Evolutionary conservation across 495 filamentous ascomycete species (phyloP).

Genomic region (Aspergillus avenaceus): DNA sequence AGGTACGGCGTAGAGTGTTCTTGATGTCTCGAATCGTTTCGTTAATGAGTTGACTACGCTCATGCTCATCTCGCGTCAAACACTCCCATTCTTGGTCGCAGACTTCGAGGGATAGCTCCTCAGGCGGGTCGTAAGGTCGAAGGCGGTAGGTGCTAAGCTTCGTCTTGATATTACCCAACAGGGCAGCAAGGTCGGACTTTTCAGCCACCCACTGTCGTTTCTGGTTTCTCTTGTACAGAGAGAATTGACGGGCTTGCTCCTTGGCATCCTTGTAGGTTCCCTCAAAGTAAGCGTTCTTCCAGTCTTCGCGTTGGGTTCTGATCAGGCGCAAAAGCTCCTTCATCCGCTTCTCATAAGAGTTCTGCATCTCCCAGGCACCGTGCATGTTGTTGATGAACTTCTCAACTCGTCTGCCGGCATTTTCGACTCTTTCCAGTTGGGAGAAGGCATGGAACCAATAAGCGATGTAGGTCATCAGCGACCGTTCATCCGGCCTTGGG

Average conservation of each 20-base stretch:
- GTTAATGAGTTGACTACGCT: constrained; percentile 87
- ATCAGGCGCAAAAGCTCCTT: constrained; percentile 71
- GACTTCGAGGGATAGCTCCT: constrained; percentile 70
- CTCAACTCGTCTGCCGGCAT: constrained; percentile 91
- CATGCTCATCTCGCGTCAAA: constrained; percentile 76
- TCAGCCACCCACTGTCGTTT: constrained; percentile 96
- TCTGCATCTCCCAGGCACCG: constrained; percentile 99
- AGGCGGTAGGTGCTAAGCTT: constrained; percentile 93
- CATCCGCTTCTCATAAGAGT: constrained; percentile 87
- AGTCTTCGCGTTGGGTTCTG: constrained; percentile 62
- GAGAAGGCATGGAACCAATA: constrained; percentile 99
- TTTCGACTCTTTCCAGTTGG: constrained; percentile 95
- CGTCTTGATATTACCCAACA: constrained; percentile 98
- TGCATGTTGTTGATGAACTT: constrained; percentile 99
- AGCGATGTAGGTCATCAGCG: constrained; percentile 98
- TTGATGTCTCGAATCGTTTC: constrained; percentile 98
- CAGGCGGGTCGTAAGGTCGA: constrained; percentile 83
- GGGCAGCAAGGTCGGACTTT: constrained; percentile 87
- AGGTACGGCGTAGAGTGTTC: constrained; percentile 82
- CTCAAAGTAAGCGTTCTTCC: constrained; percentile 76
- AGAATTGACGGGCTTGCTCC: constrained; percentile 75
- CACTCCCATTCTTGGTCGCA: constrained; percentile 78
- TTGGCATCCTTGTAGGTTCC: constrained; percentile 94
- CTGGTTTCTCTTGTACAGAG: constrained; percentile 77
- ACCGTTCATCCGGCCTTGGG: constrained; percentile 89